Evolutionary conservation across 495 filamentous ascomycete genomes (phyloP).

Genomic region (Penicillium nucicola): DNA sequence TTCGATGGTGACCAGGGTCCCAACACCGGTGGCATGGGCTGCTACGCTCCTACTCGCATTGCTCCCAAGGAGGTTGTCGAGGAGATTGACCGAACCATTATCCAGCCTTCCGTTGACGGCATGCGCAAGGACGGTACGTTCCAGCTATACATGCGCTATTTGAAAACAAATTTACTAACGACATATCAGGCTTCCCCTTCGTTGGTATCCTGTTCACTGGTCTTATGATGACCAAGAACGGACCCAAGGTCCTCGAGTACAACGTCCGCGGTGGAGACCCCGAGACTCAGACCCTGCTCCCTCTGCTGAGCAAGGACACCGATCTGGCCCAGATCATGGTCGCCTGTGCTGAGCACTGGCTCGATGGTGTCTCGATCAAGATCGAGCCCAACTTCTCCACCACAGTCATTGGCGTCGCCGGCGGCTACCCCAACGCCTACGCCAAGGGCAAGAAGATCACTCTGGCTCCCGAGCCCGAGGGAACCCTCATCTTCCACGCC

Average conservation of each 20-base stretch:
- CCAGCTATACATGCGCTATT: not conserved
- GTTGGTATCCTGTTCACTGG: conserved; percentile 90
- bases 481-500: conserved; percentile 84
- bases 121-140: conserved; percentile 70
- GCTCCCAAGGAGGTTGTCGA: conserved; percentile 70
- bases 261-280: conserved; percentile 97
- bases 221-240: conserved; percentile 86
- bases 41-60: conserved; percentile 88
- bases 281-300: conserved; percentile 89
- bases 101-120: conserved; percentile 86
- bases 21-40: conserved; percentile 98
- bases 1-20: conserved; percentile 87
- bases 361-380: conserved; percentile 67
- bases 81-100: conserved; percentile 74
- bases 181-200: conserved; percentile 59
- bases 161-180: not conserved
- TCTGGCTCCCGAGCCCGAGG: conserved; percentile 44
- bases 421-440: conserved; percentile 92
- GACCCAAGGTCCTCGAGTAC: conserved; percentile 91
- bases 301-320: conserved; percentile 72
- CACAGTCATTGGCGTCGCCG: conserved; percentile 91
- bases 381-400: conserved; percentile 68
- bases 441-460: conserved; percentile 76
- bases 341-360: conserved; percentile 73
- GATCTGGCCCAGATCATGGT: conserved; percentile 91